These are phyloP conservation scores for Acanthamoeba sp. DNA, from an alignment of 208 protist genomes.

Conservation along the genomic window DNA sequence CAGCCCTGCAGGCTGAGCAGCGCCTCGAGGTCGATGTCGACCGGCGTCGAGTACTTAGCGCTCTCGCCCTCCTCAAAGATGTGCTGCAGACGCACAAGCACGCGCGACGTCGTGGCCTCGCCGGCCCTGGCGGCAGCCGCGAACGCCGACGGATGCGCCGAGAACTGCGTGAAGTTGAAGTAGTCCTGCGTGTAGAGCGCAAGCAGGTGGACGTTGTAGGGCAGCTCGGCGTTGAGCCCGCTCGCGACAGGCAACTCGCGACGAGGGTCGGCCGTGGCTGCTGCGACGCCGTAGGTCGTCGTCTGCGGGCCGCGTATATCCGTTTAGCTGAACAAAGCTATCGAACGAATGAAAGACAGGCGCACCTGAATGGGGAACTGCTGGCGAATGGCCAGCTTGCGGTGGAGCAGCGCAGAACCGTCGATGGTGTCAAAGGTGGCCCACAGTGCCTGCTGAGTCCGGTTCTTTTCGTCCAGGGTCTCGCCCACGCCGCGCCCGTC, in stretches of 20 bases:
- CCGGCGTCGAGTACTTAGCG: background rate
- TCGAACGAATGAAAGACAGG: background rate
- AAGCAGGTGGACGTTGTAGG: constrained; percentile 51
- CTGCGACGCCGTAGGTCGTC: background rate
- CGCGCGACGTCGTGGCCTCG: background rate
- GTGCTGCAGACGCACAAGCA: constrained; percentile 28
- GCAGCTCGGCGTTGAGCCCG: constrained; percentile 19
- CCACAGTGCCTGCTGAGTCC: background rate
- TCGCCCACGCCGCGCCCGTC: constrained; percentile 3
- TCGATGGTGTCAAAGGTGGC: background rate
- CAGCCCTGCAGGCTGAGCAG: background rate
- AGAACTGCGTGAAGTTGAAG: constrained; percentile 27
- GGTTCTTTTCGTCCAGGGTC: constrained; percentile 29
- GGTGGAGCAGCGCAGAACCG: background rate
- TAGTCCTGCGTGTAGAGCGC: constrained; percentile 27
- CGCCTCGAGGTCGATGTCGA: background rate
- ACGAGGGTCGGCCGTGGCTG: background rate
- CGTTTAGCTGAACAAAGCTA: too few species aligned
- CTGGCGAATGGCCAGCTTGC: constrained; percentile 18
- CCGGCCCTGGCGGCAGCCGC: too few species aligned
- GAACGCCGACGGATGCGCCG: background rate
- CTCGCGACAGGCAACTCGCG: background rate
- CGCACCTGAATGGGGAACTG: background rate
- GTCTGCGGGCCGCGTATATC: too few species aligned
- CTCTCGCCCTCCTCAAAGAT: constrained; percentile 31